Base-by-base conservation (phyloP, 116 monocot genomes). In the Papilionanthe hybrid region DNA sequence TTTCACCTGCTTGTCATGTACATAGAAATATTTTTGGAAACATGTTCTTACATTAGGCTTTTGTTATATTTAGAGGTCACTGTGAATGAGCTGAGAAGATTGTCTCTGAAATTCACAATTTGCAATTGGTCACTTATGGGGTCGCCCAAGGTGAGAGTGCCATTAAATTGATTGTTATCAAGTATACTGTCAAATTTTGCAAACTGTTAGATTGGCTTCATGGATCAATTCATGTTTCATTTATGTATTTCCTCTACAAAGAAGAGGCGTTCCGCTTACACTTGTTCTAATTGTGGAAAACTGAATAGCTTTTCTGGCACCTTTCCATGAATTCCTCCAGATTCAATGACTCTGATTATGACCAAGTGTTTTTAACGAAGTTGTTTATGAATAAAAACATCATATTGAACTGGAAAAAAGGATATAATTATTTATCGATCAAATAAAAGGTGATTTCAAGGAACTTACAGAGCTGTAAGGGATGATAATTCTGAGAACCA, bases 101-200 rank as follows among this genome's bases (percentile, higher is more conserved):
- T 88, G 56, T 88, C 77, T 79, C 76, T 78, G 15, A 88, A 81
- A 42, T 81, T 76, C 27, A 86, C 79, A 0, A 83, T 81, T 50
- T 76, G 44, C 47, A 88, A 49, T 57, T 86, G 75, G 32, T 76
- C 49, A 49, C 86, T 81, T 45, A 72, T 44, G 50, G 49, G 37
- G 29, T 30, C 58, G 20, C 86, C 80, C 45, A 88, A 48, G 58
- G 81, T 68, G 18, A 88, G 43, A 17, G 88, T 86, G n/a, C 88
- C 88, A 76, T 86, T 86, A 74, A 88, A 86, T 76, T 30, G 17
- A 72, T 88, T 88, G 83, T 83, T 41, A 43, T 77, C 78, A 17
- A 88, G 82, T 57, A 80, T 79, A 53, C 88, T 88, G 82, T 71
- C 18, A 78, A 63, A 25, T 11, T 23, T 73, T 25, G 9, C n/a